Percentiles rank a stretch among this genome's conserved stretches.
Conservation (phyloP, 2,329 filamentous ascomycete species). For the Xylaria sp. region DNA sequence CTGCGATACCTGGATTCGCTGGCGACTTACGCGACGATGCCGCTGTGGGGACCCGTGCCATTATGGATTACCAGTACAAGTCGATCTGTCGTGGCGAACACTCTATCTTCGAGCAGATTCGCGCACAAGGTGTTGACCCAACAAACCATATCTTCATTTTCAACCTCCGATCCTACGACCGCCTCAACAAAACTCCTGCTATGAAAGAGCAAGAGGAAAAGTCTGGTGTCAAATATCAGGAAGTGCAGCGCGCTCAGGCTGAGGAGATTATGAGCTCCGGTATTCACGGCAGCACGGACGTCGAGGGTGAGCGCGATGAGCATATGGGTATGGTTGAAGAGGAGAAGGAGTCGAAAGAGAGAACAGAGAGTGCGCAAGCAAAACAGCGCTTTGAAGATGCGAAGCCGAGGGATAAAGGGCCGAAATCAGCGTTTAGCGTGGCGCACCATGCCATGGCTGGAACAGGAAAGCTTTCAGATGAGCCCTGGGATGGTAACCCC, state of each 20-base stretch:
- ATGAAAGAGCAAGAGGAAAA: conserved; percentile 81
- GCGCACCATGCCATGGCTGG: conserved; percentile 86
- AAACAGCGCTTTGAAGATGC: conserved; percentile 66
- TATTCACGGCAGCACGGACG: conserved; percentile 69
- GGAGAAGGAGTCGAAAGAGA: conserved; percentile 51
- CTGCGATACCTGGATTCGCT: conserved; percentile 92
- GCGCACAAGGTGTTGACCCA: conserved; percentile 79
- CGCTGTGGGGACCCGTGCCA: conserved; percentile 86
- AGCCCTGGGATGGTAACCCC: conserved; percentile 79
- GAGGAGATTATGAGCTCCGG: conserved; percentile 86
- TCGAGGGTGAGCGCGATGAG: conserved; percentile 58
- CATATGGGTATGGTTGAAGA: conserved; percentile 60
- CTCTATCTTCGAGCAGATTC: conserved; percentile 86
- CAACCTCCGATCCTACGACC: conserved; percentile 92
- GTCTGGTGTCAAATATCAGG: conserved; percentile 84
- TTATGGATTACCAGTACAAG: conserved; percentile 99
- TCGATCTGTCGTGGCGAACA: conserved; percentile 92
- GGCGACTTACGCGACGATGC: conserved; percentile 87
- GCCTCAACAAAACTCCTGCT: conserved; percentile 82
- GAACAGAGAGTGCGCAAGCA: conserved; percentile 56
- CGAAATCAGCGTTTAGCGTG: conserved; percentile 62
- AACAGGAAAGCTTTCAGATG: conserved; percentile 70
- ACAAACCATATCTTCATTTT: conserved; percentile 89
- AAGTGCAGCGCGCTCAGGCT: conserved; percentile 87
- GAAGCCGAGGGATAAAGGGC: conserved; percentile 51